Evolutionary conservation across 352 stramenopile species (phyloP).

Genomic region (Phytophthora aleatoria): DNA sequence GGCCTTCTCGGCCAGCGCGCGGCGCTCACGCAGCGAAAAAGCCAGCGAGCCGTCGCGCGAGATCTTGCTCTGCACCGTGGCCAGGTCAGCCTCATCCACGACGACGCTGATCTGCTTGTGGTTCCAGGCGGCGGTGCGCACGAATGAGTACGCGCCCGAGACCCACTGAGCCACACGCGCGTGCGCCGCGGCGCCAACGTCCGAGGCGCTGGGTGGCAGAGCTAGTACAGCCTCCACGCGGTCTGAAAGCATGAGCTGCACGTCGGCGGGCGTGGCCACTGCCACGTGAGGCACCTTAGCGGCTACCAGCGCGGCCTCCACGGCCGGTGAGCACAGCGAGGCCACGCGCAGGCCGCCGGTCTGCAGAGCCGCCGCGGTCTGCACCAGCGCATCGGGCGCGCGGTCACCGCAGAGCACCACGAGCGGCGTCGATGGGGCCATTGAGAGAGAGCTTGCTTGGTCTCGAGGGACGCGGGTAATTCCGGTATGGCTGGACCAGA

Average conservation of each 20-base stretch:
- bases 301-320: constrained; percentile 64
- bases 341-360: constrained; percentile 61
- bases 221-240: constrained; percentile 73
- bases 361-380: constrained; percentile 58
- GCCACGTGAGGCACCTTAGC: constrained; percentile 79
- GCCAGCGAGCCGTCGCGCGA: constrained; percentile 66
- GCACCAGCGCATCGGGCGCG: constrained; percentile 51
- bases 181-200: constrained; percentile 40
- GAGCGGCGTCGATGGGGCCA: constrained; percentile 48
- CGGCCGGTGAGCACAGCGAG: constrained; percentile 53
- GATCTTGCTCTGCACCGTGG: constrained; percentile 53
- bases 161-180: constrained; percentile 67
- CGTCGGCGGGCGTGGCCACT: constrained; percentile 63
- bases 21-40: constrained; percentile 74
- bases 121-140: constrained; percentile 86
- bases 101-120: constrained; percentile 88
- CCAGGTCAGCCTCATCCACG: constrained; percentile 67
- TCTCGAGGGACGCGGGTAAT: constrained; percentile 14
- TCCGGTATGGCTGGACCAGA: constrained; percentile 29
- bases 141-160: constrained; percentile 76
- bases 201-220: constrained; percentile 41
- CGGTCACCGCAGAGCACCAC: constrained; percentile 72
- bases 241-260: constrained; percentile 73
- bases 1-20: constrained; percentile 75
- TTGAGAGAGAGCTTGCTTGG: constrained; percentile 17